Evolutionary conservation across 2,329 filamentous ascomycete genomes (phyloP).

Genomic region (Fusarium tupiense): DNA sequence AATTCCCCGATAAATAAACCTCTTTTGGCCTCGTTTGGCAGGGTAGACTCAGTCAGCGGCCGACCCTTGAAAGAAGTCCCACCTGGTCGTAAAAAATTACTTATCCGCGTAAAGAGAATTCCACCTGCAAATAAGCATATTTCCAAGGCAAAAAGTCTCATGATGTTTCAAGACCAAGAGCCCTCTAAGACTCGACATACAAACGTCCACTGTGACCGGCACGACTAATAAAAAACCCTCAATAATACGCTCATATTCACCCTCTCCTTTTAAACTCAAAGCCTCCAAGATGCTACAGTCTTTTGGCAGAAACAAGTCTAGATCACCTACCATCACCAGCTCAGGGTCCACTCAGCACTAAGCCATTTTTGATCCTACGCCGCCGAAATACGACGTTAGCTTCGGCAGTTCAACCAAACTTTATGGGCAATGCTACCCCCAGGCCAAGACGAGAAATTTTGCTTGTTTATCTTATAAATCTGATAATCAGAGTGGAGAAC

Average conservation of each 20-base stretch:
- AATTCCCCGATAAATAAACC: not conserved
- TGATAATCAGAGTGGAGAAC: slow-evolving; percentile 7
- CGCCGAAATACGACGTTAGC: not conserved
- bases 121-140: not conserved
- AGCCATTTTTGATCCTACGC: not conserved
- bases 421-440: not conserved
- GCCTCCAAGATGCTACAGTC: not conserved
- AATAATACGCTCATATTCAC: not conserved
- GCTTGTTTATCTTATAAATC: slow-evolving; percentile 9
- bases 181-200: too few relatives aligned
- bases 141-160: too few relatives aligned
- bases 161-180: too few relatives aligned
- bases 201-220: too few relatives aligned
- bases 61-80: not conserved
- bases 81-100: not conserved
- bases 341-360: not conserved
- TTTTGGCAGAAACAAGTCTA: not conserved
- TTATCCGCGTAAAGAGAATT: too few relatives aligned
- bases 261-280: not conserved
- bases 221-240: accelerated
- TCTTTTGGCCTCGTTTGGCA: not conserved
- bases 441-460: not conserved
- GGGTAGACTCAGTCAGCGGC: not conserved
- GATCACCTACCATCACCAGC: not conserved
- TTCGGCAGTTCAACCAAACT: not conserved